Base-by-base conservation (phyloP, 176 grass and related monocot genomes). In the Juncus effusus region DNA sequence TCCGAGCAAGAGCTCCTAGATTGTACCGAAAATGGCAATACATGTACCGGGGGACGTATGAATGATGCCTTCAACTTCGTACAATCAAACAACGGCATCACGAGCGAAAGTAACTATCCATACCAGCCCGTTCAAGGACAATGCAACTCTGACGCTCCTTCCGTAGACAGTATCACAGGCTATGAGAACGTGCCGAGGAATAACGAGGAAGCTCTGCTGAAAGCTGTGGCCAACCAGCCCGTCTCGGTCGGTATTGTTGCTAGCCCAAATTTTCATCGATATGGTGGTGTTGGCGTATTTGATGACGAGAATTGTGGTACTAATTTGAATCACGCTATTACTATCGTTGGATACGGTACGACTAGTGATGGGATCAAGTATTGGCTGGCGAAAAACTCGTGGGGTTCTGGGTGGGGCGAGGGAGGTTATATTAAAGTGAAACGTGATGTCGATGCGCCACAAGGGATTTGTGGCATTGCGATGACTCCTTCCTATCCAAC, bases 181-280 rank as follows among this genome's bases (percentile, higher is more conserved):
- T 77, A 94, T 57, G 72, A 85, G 81, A 60, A 61, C 69, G 89
- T 94, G 19, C 82, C 85, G 12, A 50, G 45, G 7, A 77, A 77
- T 45, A 63, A 68, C 64, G 85, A 94, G 85, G 78, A 73, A 4
- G 89, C 73, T 12, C 56, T 94, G 6, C 54, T 78, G 58, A 80
- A 83, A 75, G 81, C 82, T 0, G 82, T 88, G 71, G 85, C 79
- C 6, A 64, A 83, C 77, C 89, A 94, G 79, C 89, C 89, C 0
- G 76, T 88, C 8, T 94, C 89, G 39, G 85, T 94, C 6, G 71
- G 76, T 44, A 75, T 94, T 54, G 81, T 85, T 62, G 89, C 89
- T 3, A 72, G 75, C 54, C 40, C 54, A 8, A 49, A 42, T 2
- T 83, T 83, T 16, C 81, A 78, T 16, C 50, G 77, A 8, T 83